Evolutionary conservation across 1,284 basidiomycete species (phyloP).

Genomic region (Cystobasidium sp.): DNA sequence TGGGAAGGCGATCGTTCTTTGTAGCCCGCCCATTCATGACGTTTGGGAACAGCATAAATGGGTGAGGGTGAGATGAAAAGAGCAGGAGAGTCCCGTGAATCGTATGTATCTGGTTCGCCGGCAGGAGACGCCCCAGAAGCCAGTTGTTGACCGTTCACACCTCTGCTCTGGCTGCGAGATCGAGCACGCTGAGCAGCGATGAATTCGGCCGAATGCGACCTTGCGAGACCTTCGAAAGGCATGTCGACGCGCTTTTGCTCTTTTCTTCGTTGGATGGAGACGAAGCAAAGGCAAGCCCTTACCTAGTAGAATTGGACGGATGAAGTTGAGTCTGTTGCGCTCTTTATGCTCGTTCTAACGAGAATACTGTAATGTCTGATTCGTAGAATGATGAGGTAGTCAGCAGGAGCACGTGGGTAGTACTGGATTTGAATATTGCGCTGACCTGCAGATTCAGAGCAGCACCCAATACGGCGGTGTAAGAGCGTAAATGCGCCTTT

Average conservation of each 20-base stretch:
- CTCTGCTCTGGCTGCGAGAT: conserved; percentile 1
- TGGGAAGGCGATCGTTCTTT: conserved; percentile 20
- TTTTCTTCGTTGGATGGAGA: too few species aligned
- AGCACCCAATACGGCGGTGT: too few species aligned
- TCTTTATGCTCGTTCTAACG: too few species aligned
- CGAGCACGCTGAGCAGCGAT: conserved; percentile 36
- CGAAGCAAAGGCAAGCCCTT: too few species aligned
- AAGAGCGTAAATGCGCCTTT: too few species aligned
- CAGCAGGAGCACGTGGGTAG: not conserved
- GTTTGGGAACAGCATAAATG: conserved; percentile 1
- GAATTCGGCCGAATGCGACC: conserved; percentile 31
- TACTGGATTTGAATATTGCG: not conserved
- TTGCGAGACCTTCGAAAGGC: conserved; percentile 39
- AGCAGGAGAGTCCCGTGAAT: not conserved
- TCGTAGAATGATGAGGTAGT: too few species aligned
- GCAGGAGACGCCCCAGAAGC: not conserved
- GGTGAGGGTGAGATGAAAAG: conserved; percentile 36
- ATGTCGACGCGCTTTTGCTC: not conserved
- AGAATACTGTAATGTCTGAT: too few species aligned
- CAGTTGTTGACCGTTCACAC: not conserved
- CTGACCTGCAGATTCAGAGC: not conserved
- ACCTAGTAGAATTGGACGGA: too few species aligned
- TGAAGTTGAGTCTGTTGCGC: too few species aligned
- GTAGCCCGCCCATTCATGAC: conserved; percentile 27
- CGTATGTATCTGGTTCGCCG: conserved; percentile 17